Evolutionary conservation across 371 early-diverging fungal species (phyloP), one percentile per base, ranked within the genome.

Genomic region (Lichtheimia corymbifera): DNA sequence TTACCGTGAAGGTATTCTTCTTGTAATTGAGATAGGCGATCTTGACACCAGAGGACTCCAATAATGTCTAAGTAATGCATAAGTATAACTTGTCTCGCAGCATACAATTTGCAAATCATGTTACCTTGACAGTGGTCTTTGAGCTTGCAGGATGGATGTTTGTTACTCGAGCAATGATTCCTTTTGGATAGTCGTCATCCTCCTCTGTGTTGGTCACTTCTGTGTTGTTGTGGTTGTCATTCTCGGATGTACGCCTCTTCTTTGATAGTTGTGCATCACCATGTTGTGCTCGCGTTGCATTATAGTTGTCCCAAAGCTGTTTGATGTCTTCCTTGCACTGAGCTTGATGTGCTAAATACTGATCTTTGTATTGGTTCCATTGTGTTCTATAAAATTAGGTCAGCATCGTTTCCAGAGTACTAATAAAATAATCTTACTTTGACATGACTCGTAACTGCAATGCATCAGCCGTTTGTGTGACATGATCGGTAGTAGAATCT

Each of bases 361-460:
- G 67, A 0, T 72, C 64, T 27, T 68, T 64, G 1, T 59, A 63
- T 22, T 53, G 50, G 4, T 61, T 68, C 70, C 72, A 79, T 7
- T 69, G 61, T 1, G 20, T 4, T 11, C 76, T 79, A 62, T 44
- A 2, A 15, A 2, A 14, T 1, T 6, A 43, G n/a, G 12, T 47
- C 11, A 35, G 35, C 11, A 9, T 35, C 35, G 9, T 2, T 9
- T 35, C 2, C 5, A 9, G 9, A 11, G 2, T 35, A 6, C 9
- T 1, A 28, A 35, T 35, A 9, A 35, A 6, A 11, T n/a, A 9
- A 11, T 51, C 57, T 63, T 70, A 80, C 80, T 80, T 80, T 55
- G 77, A 52, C 70, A 80, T 74, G 2, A 80, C 72, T 18, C 76
- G 53, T n/a, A 80, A 40, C 0, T 59, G 28, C 1, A 73, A 42